These are phyloP conservation scores for Massospora cicadina DNA, from an alignment of 371 early-diverging fungal species.

Conservation along the genomic window DNA sequence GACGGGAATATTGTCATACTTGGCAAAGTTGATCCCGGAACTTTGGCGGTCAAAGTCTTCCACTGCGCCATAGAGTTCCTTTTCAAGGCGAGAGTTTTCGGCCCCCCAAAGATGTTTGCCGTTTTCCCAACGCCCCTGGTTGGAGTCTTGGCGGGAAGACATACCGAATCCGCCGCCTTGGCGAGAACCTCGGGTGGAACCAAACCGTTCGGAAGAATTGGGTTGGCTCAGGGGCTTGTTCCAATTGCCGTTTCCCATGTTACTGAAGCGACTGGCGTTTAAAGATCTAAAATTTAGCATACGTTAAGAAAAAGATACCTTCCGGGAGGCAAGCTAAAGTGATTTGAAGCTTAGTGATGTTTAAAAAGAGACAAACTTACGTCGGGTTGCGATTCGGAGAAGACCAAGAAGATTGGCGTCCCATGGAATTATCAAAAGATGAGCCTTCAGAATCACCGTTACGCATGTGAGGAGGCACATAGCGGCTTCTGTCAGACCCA, in stretches of 20 bases:
- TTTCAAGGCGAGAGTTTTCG: constrained; percentile 56
- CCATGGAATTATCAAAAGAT: no score
- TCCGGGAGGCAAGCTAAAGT: neutral
- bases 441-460: neutral
- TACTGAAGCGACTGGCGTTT: neutral
- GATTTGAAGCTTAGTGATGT: neutral
- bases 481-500: no score
- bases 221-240: neutral
- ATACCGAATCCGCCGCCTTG: constrained; percentile 24
- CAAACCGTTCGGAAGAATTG: constrained; percentile 13
- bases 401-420: neutral
- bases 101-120: constrained; percentile 51
- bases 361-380: neutral
- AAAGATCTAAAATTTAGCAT: neutral
- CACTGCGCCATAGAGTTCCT: constrained; percentile 50
- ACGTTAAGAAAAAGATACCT: no score
- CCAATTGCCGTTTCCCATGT: neutral
- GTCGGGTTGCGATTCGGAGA: neutral
- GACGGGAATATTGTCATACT: constrained; percentile 92
- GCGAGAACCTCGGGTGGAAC: constrained; percentile 22
- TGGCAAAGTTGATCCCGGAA: constrained; percentile 94
- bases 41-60: constrained; percentile 44
- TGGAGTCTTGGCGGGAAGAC: constrained; percentile 31
- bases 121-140: constrained; percentile 35
- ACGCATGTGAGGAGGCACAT: constrained; percentile 6